Base-by-base conservation (phyloP, 768 basidiomycete genomes). In the Pleurotus tuber-regium region DNA sequence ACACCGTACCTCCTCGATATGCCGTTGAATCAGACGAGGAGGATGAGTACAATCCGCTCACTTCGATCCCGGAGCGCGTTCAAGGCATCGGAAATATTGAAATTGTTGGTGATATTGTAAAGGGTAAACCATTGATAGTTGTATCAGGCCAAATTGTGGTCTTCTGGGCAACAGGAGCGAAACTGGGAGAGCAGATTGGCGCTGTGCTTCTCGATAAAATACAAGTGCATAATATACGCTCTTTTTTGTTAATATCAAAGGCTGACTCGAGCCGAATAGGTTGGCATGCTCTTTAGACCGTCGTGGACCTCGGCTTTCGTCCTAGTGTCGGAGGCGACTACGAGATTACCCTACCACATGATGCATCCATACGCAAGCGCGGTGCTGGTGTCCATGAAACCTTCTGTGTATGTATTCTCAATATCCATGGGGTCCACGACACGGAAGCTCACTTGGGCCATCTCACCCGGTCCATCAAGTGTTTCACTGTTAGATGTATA, bases 1-100 rank as follows among this genome's bases (percentile, higher is more conserved):
- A 85, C 59, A 69, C 70, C 43, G 67, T 70, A 3, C 81, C 84
- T 1, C 80, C 84, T 29, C 76, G 84, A 50, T 73, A 86, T 54
- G 78, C 78, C 30, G 66, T 85, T 43, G 84, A 86, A 59, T 84
- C 83, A 3, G 84, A 86, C 54, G 83, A 84, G n/a, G 83, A 83
- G 53, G 84, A 86, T 46, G 82, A 85, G 58, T 70, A 72, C 54
- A 77, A 78, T 48, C 78, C 78, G 11, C 61, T 74, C 2, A n/a
- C 25, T 23, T 59, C 6, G 53, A 56, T 39, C 10, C 56, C 21
- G 18, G 53, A 56, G 60, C 43, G 49, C 54, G 56, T 40, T 50
- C 59, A 33, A 14, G 56, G 56, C 49, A 54, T 55, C n/a, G 46
- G 58, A 19, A 63, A 70, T 28, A 58, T 80, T 57, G 66, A 71